A percentile compares a stretch with the other conserved stretches of the same genome.
phyloP scores from a whole-genome alignment of 75 land plant species.

The Cunninghamia lanceolata region DNA sequence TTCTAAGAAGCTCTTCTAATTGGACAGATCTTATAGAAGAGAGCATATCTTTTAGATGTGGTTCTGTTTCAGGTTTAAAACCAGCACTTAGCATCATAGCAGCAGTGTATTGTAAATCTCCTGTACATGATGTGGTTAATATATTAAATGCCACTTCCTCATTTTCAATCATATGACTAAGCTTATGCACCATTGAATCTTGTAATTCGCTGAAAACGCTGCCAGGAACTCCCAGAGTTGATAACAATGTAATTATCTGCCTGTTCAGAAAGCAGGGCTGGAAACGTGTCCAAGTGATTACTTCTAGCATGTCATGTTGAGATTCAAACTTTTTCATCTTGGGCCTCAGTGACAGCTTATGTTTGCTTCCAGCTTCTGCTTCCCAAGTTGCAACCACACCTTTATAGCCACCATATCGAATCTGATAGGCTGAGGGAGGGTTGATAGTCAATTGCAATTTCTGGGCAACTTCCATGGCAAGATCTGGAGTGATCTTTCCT shows the following conservation, averaged over 20 bases:
- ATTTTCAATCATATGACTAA: conserved; percentile 51
- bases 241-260: conserved; percentile 72
- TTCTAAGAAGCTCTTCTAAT: conserved; percentile 60
- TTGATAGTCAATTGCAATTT: conserved; percentile 41
- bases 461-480: conserved; percentile 67
- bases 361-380: conserved; percentile 20
- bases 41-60: conserved; percentile 69
- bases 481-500: conserved; percentile 65
- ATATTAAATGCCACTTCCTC: conserved; percentile 64
- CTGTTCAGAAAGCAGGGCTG: conserved; percentile 81
- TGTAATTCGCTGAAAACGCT: conserved; percentile 58
- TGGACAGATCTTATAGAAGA: conserved; percentile 67
- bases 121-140: conserved; percentile 58
- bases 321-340: conserved; percentile 85
- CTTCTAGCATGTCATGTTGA: conserved; percentile 57
- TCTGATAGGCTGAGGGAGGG: conserved; percentile 81
- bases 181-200: conserved; percentile 51
- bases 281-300: conserved; percentile 74
- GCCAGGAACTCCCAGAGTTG: conserved; percentile 58
- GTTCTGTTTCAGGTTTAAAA: conserved; percentile 64
- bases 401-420: conserved; percentile 90
- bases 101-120: conserved; percentile 55
- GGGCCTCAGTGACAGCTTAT: conserved; percentile 50
- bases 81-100: conserved; percentile 76
- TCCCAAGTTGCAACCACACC: conserved; percentile 78